phyloP scores from a whole-genome alignment of 2,329 filamentous ascomycete genomes.

The Davidsoniella eucalypti region DNA sequence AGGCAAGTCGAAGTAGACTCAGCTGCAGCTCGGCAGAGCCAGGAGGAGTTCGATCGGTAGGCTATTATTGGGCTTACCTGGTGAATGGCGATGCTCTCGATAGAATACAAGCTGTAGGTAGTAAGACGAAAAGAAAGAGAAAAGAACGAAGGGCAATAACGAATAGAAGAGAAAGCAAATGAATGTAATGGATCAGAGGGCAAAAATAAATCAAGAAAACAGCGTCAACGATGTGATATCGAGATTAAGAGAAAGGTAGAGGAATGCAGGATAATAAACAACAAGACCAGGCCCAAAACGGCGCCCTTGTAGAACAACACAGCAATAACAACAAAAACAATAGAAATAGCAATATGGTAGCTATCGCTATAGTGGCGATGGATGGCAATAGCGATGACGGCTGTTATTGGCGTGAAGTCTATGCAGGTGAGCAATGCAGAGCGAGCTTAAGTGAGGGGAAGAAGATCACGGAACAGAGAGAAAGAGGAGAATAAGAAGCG shows the following conservation, averaged over 20 bases:
- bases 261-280: slow-evolving; percentile 10
- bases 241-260: too few relatives aligned
- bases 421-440: not conserved
- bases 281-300: slow-evolving; percentile 1
- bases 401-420: too few relatives aligned
- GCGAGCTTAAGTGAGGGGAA: not conserved
- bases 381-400: not conserved
- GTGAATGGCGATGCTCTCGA: not conserved
- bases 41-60: too few relatives aligned
- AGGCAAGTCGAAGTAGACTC: too few relatives aligned
- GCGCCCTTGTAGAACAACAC: too few relatives aligned
- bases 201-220: not conserved
- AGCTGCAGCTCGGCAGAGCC: too few relatives aligned
- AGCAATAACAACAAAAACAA: not conserved
- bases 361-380: not conserved
- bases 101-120: not conserved
- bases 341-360: not conserved
- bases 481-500: not conserved
- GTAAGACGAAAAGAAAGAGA: slow-evolving; percentile 4
- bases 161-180: slow-evolving; percentile 1
- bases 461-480: not conserved
- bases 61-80: too few relatives aligned
- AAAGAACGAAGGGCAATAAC: slow-evolving; percentile 1
- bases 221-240: slow-evolving; percentile 1
- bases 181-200: slow-evolving; percentile 1